phyloP scores from a whole-genome alignment of 2,329 filamentous ascomycete genomes.

The Alternaria infectoria region DNA sequence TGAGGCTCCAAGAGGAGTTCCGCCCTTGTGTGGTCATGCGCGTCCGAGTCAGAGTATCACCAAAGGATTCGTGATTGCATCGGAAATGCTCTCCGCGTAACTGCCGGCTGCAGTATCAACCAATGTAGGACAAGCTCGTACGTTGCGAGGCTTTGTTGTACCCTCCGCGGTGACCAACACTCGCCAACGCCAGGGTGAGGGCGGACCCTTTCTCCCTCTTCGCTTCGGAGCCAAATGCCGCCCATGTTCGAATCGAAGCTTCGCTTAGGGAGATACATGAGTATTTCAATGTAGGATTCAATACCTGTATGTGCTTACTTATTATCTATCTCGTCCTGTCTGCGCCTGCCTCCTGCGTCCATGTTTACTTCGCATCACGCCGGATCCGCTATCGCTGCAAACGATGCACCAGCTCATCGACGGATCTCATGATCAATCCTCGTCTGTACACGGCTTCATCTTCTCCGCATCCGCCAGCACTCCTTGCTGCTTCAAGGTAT shows the following conservation, averaged over 20 bases:
- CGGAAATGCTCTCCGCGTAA: neutral
- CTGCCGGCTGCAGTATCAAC: neutral
- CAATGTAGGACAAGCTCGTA: neutral
- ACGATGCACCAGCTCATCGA: neutral
- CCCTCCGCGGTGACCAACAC: neutral
- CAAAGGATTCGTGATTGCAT: neutral
- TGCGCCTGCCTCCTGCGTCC: neutral
- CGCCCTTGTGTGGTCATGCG: neutral
- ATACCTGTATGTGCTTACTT: neutral
- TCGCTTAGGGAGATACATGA: neutral
- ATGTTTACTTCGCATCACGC: neutral
- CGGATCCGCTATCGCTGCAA: neutral
- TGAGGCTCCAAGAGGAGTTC: neutral
- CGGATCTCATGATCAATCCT: neutral
- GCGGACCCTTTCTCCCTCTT: neutral
- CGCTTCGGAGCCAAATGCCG: neutral
- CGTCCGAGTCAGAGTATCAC: neutral
- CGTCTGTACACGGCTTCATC: neutral
- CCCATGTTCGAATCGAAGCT: neutral
- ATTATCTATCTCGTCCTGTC: neutral
- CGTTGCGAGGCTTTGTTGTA: neutral
- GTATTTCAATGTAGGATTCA: neutral
- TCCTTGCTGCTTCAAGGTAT: neutral
- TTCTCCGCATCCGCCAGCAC: neutral
- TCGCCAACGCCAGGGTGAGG: neutral